Evolutionary conservation across 345 rosid species (phyloP).

Genomic region (Linum lewisii): DNA sequence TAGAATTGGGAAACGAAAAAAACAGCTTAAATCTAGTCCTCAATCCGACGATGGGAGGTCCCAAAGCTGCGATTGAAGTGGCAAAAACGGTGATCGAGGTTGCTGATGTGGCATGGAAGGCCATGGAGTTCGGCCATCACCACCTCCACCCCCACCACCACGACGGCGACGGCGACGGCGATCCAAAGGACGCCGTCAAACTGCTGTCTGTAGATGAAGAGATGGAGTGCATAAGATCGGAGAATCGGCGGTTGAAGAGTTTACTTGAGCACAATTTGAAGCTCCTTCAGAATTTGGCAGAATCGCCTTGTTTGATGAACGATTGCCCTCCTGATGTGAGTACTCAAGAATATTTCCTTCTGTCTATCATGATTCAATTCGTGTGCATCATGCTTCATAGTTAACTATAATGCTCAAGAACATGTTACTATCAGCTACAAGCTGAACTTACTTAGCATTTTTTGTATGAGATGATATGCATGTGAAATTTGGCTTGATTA

Average conservation of each 20-base stretch:
- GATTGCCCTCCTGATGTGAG: conserved; percentile 84
- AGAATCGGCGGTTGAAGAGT: conserved; percentile 53
- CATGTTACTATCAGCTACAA: no score
- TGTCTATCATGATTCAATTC: background rate
- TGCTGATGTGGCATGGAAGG: conserved; percentile 89
- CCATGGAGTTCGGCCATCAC: conserved; percentile 56
- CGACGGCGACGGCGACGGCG: background rate
- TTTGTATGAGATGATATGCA: no score
- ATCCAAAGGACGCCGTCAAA: background rate
- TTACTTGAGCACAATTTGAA: conserved; percentile 65
- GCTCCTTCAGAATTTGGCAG: conserved; percentile 57
- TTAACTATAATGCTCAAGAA: no score
- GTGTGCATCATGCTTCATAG: no score
- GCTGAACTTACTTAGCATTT: no score
- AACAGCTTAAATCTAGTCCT: background rate
- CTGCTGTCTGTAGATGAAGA: conserved; percentile 28
- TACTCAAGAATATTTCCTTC: conserved; percentile 1
- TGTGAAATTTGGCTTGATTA: no score
- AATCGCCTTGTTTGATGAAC: conserved; percentile 42
- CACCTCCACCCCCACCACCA: conserved; percentile 20
- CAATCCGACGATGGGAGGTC: background rate
- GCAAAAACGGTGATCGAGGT: conserved; percentile 93
- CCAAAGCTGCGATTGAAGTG: conserved; percentile 48
- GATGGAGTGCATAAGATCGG: conserved; percentile 48
- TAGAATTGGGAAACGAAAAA: no score